Base-by-base conservation (phyloP, 805 yeast species). In the Lachancea dasiensis region DNA sequence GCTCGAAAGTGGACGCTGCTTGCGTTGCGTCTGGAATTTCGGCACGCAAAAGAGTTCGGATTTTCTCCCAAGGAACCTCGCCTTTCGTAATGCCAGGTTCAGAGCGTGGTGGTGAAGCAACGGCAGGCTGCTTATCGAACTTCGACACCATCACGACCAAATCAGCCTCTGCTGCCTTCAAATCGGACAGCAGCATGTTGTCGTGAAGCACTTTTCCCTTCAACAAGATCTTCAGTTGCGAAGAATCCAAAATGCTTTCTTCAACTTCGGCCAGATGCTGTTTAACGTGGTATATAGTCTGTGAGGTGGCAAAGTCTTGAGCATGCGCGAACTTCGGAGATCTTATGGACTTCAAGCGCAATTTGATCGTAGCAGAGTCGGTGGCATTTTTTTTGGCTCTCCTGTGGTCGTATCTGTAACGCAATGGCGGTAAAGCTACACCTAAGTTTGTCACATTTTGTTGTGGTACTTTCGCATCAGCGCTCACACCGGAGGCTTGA, bases 131-230 rank as follows among this genome's bases (percentile, higher is more conserved):
- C 5, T n/a, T n/a, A n/a, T 30, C 41, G 6, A 52, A 42, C 34
- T 54, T 58, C 14, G 65, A 51, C 3, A 70, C 55, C 72, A 74
- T 67, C 3, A 71, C 73, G 37, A 65, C 72, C 36, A 74, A 59
- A 3, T 63, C 50, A 4, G 70, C 52, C 36, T 57, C 54, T 26
- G 54, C 48, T 14, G 51, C 53, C 4, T 43, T 51, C 8, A 52
- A 41, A 19, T 60, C 61, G 5, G 53, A 52, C 15, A 78, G 39
- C 3, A 64, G 42, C 4, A 70, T 52, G 4, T 74, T 58, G 51
- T 79, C 84, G 26, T 70, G 73, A 15, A 77, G 58, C 6, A 79
- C 84, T 55, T 77, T 79, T 3, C 84, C 81, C 53, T 77, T 79
- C 31, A 76, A 49, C 48, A 79, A 59, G 14, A 79, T 56, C 50